phyloP scores from a whole-genome alignment of 495 filamentous ascomycete genomes.

The Aspergillus bertholletiae region DNA sequence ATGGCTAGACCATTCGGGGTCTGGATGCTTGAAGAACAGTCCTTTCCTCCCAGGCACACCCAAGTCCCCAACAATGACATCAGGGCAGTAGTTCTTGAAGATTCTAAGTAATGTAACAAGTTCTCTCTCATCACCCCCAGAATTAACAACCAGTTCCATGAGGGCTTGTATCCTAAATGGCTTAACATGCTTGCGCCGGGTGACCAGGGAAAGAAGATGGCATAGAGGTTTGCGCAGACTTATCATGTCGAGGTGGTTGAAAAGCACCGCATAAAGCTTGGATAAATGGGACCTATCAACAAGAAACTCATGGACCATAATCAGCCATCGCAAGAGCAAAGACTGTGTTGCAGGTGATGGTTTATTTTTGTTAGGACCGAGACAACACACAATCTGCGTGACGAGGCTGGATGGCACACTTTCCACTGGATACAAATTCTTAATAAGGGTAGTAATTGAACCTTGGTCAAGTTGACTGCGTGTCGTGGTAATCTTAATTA shows the following conservation, averaged over 20 bases:
- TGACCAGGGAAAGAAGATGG: slow-evolving; percentile 79
- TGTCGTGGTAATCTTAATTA: slow-evolving; percentile 64
- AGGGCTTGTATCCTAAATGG: slow-evolving; percentile 80
- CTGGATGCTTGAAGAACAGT: slow-evolving; percentile 62
- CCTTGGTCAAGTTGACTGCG: slow-evolving; percentile 73
- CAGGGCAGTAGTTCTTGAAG: slow-evolving; percentile 88
- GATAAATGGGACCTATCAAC: slow-evolving; percentile 62
- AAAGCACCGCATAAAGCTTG: slow-evolving; percentile 72
- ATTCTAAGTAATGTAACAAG: slow-evolving; percentile 74
- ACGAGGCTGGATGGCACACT: slow-evolving; percentile 59
- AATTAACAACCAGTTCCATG: slow-evolving; percentile 51
- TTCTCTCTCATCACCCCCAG: slow-evolving; percentile 62
- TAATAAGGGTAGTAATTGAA: slow-evolving; percentile 61
- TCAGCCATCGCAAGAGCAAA: slow-evolving; percentile 73
- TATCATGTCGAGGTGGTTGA: slow-evolving; percentile 81
- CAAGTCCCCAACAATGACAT: slow-evolving; percentile 73
- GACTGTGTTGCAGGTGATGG: slow-evolving; percentile 67
- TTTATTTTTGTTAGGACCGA: slow-evolving; percentile 78
- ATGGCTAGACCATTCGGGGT: slow-evolving; percentile 71
- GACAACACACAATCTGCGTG: slow-evolving; percentile 64
- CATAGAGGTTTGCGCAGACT: slow-evolving; percentile 56
- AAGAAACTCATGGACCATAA: slow-evolving; percentile 71
- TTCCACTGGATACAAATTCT: slow-evolving; percentile 68
- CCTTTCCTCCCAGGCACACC: slow-evolving; percentile 34
- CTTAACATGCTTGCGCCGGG: slow-evolving; percentile 81